Evolutionary conservation across 2,329 filamentous ascomycete species (phyloP).

Genomic region (Fusarium sp.): DNA sequence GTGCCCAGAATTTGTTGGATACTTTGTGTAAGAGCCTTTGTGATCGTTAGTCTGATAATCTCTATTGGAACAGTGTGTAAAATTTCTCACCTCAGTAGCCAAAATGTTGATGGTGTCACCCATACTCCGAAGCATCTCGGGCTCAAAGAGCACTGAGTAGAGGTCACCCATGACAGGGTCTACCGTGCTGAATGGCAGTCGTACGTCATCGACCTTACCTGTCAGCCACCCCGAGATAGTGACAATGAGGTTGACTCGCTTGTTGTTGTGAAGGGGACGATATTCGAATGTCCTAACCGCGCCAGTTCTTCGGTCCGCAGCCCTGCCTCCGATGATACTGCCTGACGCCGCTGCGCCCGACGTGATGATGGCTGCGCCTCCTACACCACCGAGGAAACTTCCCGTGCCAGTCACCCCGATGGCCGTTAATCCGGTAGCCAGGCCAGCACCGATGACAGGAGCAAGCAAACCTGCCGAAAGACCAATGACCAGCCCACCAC

Average conservation of each 20-base stretch:
- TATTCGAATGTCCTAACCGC: conserved; percentile 98
- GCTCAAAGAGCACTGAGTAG: conserved; percentile 97
- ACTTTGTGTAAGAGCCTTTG: conserved; percentile 89
- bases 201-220: conserved; percentile 95
- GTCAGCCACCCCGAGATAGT: conserved; percentile 99
- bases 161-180: conserved; percentile 98
- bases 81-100: conserved; percentile 83
- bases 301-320: conserved; percentile 87
- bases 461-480: conserved; percentile 91
- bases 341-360: conserved; percentile 88
- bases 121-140: conserved; percentile 97
- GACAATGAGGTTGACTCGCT: conserved; percentile 93
- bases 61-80: background rate
- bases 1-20: conserved; percentile 94
- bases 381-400: conserved; percentile 89
- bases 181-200: conserved; percentile 93
- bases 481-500: conserved; percentile 93
- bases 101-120: conserved; percentile 98
- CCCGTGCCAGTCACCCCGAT: conserved; percentile 91
- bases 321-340: conserved; percentile 84
- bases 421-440: conserved; percentile 94
- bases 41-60: background rate
- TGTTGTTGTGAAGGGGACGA: conserved; percentile 96
- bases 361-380: conserved; percentile 93
- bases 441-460: conserved; percentile 91